A percentile compares a stretch with the other conserved stretches of the same genome.
Evolutionary conservation across 2,329 filamentous ascomycete genomes (phyloP).

Genomic region (Fusarium incarnatum): DNA sequence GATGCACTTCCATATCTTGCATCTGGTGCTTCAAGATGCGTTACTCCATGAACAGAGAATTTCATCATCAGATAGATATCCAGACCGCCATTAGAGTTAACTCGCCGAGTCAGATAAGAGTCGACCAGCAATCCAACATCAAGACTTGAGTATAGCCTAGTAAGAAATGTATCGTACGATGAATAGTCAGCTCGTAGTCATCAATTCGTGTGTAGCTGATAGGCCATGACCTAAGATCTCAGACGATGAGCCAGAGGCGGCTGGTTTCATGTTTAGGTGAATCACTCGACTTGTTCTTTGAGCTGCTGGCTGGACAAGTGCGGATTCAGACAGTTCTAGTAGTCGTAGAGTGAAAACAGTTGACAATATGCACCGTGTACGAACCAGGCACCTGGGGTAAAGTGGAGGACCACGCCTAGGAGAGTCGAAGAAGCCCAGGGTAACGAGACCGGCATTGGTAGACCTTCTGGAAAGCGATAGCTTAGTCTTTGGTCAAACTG

Average conservation of each 20-base stretch:
- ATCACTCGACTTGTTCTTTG: constrained; percentile 28
- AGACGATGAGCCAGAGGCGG: constrained; percentile 36
- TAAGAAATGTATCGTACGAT: background rate
- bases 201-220: constrained; percentile 8
- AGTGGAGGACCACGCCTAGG: constrained; percentile 36
- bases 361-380: constrained; percentile 35
- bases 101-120: constrained; percentile 19
- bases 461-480: constrained; percentile 39
- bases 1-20: background rate
- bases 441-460: constrained; percentile 38
- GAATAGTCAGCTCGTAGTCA: constrained; percentile 23
- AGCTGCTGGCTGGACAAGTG: constrained; percentile 14
- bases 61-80: constrained; percentile 9
- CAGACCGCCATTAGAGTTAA: constrained; percentile 22
- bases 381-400: constrained; percentile 46
- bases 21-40: background rate
- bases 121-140: background rate
- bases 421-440: constrained; percentile 25
- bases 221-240: background rate
- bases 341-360: constrained; percentile 38
- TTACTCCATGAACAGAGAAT: background rate
- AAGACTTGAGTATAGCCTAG: constrained; percentile 11
- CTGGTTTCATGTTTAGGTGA: constrained; percentile 48
- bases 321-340: constrained; percentile 17
- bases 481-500: constrained; percentile 15